Evolutionary conservation across 140 eudicot species (phyloP).

Genomic region (Ambrosia hybrid): DNA sequence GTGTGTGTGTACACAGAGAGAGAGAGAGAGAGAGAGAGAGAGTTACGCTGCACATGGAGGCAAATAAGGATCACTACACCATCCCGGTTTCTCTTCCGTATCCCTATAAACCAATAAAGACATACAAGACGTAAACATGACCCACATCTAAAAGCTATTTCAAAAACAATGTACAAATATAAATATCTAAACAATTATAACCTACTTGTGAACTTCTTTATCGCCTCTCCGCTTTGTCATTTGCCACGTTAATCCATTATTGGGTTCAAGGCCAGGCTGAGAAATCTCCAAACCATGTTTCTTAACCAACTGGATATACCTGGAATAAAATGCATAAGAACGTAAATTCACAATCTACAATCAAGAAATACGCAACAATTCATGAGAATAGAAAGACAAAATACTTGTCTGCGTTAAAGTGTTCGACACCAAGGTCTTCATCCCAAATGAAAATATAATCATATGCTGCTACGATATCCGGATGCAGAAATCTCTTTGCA

Average conservation of each 20-base stretch:
- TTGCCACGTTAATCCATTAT: conserved; percentile 91
- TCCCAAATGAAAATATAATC: conserved; percentile 90
- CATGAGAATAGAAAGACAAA: conserved; percentile 4
- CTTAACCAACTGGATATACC: conserved; percentile 64
- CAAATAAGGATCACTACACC: conserved; percentile 89
- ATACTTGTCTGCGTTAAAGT: conserved; percentile 70
- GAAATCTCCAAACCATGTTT: conserved; percentile 90
- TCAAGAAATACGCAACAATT: not conserved
- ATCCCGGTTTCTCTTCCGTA: conserved; percentile 95
- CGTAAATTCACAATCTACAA: not conserved
- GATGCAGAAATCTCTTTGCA: conserved; percentile 86
- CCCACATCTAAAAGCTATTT: conserved; percentile 17
- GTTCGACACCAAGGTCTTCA: conserved; percentile 87
- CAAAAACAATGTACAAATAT: conserved; percentile 14
- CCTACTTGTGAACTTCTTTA: conserved; percentile 95
- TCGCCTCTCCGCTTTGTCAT: conserved; percentile 97
- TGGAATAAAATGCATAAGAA: conserved; percentile 11
- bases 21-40: conserved; percentile 36
- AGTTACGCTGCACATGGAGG: conserved; percentile 99
- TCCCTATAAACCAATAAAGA: conserved; percentile 48
- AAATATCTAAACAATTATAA: not conserved
- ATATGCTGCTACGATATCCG: conserved; percentile 79
- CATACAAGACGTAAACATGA: conserved; percentile 12
- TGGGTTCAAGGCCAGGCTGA: conserved; percentile 96
- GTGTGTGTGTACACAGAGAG: not conserved